Base-by-base conservation (phyloP, 352 stramenopile genomes). In the Pythium phragmiticola region DNA sequence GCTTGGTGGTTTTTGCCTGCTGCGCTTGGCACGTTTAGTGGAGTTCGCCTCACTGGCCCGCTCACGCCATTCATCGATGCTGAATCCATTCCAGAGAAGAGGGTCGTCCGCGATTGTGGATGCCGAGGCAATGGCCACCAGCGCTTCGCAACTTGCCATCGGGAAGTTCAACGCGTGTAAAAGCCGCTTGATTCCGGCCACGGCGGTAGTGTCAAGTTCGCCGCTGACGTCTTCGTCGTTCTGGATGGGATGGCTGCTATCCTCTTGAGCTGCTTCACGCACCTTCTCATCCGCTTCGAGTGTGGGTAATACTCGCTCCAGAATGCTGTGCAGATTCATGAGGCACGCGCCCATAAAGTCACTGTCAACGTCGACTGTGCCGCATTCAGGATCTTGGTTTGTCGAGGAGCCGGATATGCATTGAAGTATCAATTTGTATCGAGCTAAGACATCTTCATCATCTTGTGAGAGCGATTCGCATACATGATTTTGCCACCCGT, bases 241-340 rank as follows among this genome's bases (percentile, higher is more conserved):
- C 34, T 14, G 30, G 12, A 42, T 1, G 21, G 36, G 9, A 8
- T 33, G 28, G 7, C 28, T 11, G 33, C 43, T 3, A 37, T 48
- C 67, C 16, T 17, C 23, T 58, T 54, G 19, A 11, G 4, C 34
- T 48, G n/a, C 26, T 36, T 65, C 50, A 36, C 68, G 48, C 14
- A 14, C 55, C 34, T 70, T 53, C 2, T 75, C 21, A 51, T 63
- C 58, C n/a, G 36, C 46, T 36, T 74, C 70, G 26, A 89, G 74
- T 23, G 63, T 52, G 0, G 52, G 56, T 3, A 80, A 52, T 4
- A 75, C 59, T 3, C 61, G 65, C 43, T 92, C 80, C 7, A 90
- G 42, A 4, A 89, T 56, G 28, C 75, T 80, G 66, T 92, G 83
- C 9, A 90, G 39, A 57, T 87, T 90, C 78, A 77, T 83, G 13